Conservation (phyloP, 257 asterid species). For the Nyctanthes arbortristis region DNA sequence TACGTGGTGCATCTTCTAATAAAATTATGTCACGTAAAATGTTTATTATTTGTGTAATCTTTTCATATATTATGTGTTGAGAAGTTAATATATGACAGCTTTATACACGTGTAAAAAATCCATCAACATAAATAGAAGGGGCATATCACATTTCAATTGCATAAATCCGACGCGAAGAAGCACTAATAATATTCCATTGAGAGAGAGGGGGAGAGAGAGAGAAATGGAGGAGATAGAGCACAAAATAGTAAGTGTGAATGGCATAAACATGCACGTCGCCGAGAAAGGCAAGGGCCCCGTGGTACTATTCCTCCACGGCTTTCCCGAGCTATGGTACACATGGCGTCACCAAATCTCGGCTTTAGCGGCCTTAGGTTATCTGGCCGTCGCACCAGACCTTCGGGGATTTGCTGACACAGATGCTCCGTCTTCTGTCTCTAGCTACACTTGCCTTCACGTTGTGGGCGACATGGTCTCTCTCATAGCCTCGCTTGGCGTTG, state of each 20-base stretch:
- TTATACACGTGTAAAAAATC: too few relatives aligned
- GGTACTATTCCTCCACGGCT: conserved; percentile 87
- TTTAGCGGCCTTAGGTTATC: conserved; percentile 66
- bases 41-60: too few relatives aligned
- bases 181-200: too few relatives aligned
- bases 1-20: too few relatives aligned
- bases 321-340: conserved; percentile 89
- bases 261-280: conserved; percentile 84
- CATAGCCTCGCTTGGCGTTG: conserved; percentile 46
- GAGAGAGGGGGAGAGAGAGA: neutral
- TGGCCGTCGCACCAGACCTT: conserved; percentile 87
- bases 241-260: conserved; percentile 53
- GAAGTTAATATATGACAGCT: too few relatives aligned
- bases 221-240: conserved; percentile 63
- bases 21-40: too few relatives aligned
- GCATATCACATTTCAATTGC: neutral
- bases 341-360: conserved; percentile 87
- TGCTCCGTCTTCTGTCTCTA: conserved; percentile 40
- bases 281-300: conserved; percentile 70
- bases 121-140: neutral
- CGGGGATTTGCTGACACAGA: conserved; percentile 86
- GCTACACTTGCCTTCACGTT: conserved; percentile 64
- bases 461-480: conserved; percentile 81
- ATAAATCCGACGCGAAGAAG: too few relatives aligned
- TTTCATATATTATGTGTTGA: too few relatives aligned